Evolutionary conservation across 2,329 filamentous ascomycete genomes (phyloP), one percentile per base, ranked within the genome.

Genomic region (Cladorrhinum sp.): DNA sequence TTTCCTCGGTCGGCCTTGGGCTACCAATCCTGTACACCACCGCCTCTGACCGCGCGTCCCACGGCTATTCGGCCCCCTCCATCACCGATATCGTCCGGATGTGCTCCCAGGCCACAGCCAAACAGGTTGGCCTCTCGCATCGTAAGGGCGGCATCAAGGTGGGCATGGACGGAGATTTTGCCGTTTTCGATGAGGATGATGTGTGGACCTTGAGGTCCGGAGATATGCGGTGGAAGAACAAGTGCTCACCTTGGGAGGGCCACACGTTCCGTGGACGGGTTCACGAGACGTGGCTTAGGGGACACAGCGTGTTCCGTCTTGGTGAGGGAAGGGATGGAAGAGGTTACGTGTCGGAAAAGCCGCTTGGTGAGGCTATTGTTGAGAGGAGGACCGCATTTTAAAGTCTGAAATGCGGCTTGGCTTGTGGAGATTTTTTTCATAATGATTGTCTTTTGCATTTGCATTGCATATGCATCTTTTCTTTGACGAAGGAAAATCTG

Each of bases 201-300:
- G 82, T 84, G 67, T 99, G 93, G 82, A 82, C 86, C 23, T 87
- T 96, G 56, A 77, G 84, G 60, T 80, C 83, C 18, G 86, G 84
- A 63, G 91, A 92, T 54, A 96, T 99, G 92, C 83, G 95, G 66
- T 99, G 96, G 84, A 88, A 92, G 75, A 96, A 97, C 75, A 91
- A 92, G 71, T 93, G 92, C 79, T 92, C 88, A 59, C 92, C 93
- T 0, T 97, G 96, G 81, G 89, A 96, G 73, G 91, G 91, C 20
- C 89, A 88, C 74, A 81, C 79, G 29, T 87, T 97, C 69, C 83
- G 81, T 51, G 93, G 93, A 1, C 84, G 92, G 61, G 92, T 96
- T 10, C 80, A 78, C 61, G 91, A 96, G 81, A 96, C 93, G 7
- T 96, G 91, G 90, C 71, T 97, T 63, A 81, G 92, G 6, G 93